phyloP scores from a whole-genome alignment of 2,329 filamentous ascomycete genomes.

The Curvularia lunata region DNA sequence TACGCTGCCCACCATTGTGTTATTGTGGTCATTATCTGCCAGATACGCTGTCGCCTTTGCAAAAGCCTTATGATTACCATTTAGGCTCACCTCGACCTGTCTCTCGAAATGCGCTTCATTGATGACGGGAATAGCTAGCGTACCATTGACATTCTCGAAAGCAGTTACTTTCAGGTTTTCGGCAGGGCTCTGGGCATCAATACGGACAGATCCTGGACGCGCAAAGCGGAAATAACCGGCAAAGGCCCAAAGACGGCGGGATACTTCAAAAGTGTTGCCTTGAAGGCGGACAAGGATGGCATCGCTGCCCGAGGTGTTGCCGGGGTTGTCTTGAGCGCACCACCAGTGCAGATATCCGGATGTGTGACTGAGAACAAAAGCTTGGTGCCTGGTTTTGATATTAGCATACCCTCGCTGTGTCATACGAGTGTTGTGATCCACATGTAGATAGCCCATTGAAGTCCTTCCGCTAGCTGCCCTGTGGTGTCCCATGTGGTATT shows the following conservation, averaged over 20 bases:
- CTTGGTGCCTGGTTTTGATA: constrained; percentile 30
- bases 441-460: constrained; percentile 62
- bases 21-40: constrained; percentile 15
- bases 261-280: constrained; percentile 36
- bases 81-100: constrained; percentile 7
- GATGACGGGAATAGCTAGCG: constrained; percentile 38
- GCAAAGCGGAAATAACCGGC: constrained; percentile 47
- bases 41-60: constrained; percentile 8
- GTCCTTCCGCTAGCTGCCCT: constrained; percentile 57
- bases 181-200: constrained; percentile 36
- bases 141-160: constrained; percentile 37
- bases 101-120: constrained; percentile 32
- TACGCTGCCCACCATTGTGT: constrained; percentile 11
- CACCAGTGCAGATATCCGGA: constrained; percentile 62
- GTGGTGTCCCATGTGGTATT: constrained; percentile 54
- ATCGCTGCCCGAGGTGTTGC: constrained; percentile 29
- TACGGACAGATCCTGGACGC: constrained; percentile 43
- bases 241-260: constrained; percentile 48
- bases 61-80: background rate
- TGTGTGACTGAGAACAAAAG: constrained; percentile 14
- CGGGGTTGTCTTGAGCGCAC: constrained; percentile 43
- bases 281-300: constrained; percentile 30
- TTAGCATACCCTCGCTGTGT: constrained; percentile 15
- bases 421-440: constrained; percentile 28
- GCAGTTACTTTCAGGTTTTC: constrained; percentile 34